Evolutionary conservation across 2,329 filamentous ascomycete species (phyloP).

Genomic region (Aspergillus carbonarius): DNA sequence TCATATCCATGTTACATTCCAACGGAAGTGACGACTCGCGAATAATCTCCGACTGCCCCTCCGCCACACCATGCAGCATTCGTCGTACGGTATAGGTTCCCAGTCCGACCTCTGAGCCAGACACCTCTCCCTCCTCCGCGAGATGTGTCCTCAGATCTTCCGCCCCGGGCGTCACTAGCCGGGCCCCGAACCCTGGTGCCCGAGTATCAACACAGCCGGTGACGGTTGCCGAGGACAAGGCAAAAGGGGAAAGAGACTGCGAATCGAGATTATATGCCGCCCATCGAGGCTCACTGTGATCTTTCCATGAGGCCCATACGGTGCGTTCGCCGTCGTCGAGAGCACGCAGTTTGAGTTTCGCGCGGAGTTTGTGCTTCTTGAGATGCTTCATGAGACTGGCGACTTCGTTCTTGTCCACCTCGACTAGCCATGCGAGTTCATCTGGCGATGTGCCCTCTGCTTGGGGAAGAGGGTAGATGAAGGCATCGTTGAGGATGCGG

Average conservation of each 20-base stretch:
- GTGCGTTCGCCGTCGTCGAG: conserved; percentile 64
- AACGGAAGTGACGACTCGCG: conserved; percentile 73
- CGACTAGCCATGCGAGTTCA: conserved; percentile 66
- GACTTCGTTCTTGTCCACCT: conserved; percentile 72
- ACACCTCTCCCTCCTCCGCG: conserved; percentile 34
- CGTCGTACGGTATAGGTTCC: conserved; percentile 71
- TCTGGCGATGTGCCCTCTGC: conserved; percentile 20
- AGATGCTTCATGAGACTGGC: conserved; percentile 67
- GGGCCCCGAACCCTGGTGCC: conserved; percentile 41
- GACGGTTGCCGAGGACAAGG: conserved; percentile 23
- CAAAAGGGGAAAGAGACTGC: conserved; percentile 31
- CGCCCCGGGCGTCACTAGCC: conserved; percentile 38
- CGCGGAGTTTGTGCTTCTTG: conserved; percentile 79
- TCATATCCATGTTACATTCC: conserved; percentile 85
- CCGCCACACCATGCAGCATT: conserved; percentile 77
- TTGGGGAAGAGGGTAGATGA: conserved; percentile 69
- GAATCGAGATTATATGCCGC: conserved; percentile 41
- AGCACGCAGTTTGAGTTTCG: conserved; percentile 69
- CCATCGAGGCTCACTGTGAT: conserved; percentile 41
- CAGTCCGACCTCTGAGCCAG: conserved; percentile 51
- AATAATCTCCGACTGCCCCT: conserved; percentile 78
- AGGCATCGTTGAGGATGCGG: conserved; percentile 82
- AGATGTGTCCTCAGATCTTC: conserved; percentile 34
- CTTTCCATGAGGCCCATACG: conserved; percentile 75
- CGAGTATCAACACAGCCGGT: conserved; percentile 41